These are phyloP conservation scores for Monilinia fructigena DNA, from an alignment of 2,329 filamentous ascomycete species.

Conservation along the genomic window DNA sequence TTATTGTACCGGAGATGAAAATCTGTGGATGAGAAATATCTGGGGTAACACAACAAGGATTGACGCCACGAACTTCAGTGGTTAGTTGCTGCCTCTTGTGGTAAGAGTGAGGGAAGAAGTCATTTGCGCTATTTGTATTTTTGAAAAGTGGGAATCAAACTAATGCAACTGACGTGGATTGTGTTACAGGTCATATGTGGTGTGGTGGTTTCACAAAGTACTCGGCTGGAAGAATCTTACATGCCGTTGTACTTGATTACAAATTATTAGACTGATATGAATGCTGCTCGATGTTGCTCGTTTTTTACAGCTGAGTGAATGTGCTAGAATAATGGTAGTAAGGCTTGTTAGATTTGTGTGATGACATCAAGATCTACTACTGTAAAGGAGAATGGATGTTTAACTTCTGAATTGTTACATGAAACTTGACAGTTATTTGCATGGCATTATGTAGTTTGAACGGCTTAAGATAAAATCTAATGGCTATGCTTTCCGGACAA, in stretches of 20 bases:
- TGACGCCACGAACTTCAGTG: not conserved
- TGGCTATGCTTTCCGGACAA: not conserved
- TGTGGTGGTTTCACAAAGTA: not conserved
- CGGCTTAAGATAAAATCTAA: not conserved
- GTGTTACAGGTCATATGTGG: constrained; percentile 13
- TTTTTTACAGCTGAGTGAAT: not conserved
- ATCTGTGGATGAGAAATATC: constrained; percentile 3
- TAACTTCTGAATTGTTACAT: too few relatives aligned
- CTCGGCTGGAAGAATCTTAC: constrained; percentile 6
- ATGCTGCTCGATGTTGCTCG: not conserved
- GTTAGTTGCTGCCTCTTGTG: not conserved
- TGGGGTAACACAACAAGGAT: constrained; percentile 17
- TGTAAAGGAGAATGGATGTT: not conserved
- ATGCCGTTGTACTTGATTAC: not conserved
- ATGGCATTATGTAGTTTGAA: not conserved
- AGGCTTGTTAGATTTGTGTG: not conserved
- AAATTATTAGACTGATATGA: constrained; percentile 4
- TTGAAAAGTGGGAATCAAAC: not conserved
- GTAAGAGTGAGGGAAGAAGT: not conserved
- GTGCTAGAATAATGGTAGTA: not conserved
- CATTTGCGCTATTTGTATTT: not conserved
- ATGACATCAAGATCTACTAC: not conserved
- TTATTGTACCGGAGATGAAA: not conserved
- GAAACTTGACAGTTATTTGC: not conserved
- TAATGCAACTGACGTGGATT: constrained; percentile 7